phyloP scores from a whole-genome alignment of 768 basidiomycete species.

The Butyriboletus loyo region DNA sequence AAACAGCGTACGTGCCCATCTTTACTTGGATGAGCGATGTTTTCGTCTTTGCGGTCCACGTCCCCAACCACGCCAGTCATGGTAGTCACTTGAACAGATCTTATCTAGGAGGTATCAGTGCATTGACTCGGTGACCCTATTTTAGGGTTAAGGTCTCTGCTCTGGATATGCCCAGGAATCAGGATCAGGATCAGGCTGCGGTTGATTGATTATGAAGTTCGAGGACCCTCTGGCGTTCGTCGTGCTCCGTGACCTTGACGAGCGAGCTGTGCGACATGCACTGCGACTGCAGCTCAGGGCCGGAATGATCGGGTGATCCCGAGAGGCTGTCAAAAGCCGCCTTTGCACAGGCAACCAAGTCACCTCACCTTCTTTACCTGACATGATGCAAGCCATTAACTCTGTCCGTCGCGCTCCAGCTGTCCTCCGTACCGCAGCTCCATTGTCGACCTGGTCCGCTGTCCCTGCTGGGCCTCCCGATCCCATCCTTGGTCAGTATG shows the following conservation, averaged over 20 bases:
- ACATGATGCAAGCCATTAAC: slow-evolving; percentile 39
- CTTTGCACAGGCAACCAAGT: neutral
- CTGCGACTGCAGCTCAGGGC: slow-evolving; percentile 3
- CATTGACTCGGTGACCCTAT: slow-evolving; percentile 8
- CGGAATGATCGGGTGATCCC: slow-evolving; percentile 12
- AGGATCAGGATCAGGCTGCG: no score
- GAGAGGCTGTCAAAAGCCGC: neutral
- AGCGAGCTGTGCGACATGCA: neutral
- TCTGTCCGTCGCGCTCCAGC: slow-evolving; percentile 50
- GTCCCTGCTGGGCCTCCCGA: slow-evolving; percentile 90
- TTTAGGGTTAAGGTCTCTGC: slow-evolving; percentile 19
- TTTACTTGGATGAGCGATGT: neutral
- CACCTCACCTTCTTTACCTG: neutral
- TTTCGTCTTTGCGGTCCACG: neutral
- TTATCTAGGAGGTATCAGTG: slow-evolving; percentile 12
- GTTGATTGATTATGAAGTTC: neutral
- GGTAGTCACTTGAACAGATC: slow-evolving; percentile 13
- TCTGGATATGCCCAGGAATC: neutral
- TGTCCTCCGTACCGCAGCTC: slow-evolving; percentile 37
- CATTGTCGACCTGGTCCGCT: slow-evolving; percentile 72
- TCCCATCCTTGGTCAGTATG: slow-evolving; percentile 76
- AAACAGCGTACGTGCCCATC: slow-evolving; percentile 9
- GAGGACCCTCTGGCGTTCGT: no score
- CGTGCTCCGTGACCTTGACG: neutral
- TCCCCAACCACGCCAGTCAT: slow-evolving; percentile 14